phyloP scores from a whole-genome alignment of 257 asterid species.

The Solanum ahanhuiri region DNA sequence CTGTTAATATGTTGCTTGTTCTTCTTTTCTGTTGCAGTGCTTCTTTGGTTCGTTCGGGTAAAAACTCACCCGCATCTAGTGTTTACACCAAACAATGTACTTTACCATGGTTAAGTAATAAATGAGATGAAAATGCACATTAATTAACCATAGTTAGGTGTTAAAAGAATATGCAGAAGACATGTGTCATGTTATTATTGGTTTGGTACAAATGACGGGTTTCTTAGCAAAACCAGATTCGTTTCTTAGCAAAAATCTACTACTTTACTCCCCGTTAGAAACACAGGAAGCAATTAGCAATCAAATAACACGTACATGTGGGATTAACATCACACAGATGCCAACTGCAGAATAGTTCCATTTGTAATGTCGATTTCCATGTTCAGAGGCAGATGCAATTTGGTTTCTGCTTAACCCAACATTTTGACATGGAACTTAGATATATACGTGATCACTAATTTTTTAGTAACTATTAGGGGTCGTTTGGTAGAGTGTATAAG shows the following conservation, averaged over 20 bases:
- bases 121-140: not conserved
- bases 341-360: not conserved
- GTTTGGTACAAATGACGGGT: not conserved
- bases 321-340: not conserved
- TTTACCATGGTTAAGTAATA: not conserved
- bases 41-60: not conserved
- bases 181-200: not conserved
- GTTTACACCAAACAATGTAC: not conserved
- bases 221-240: not conserved
- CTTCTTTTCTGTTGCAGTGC: not conserved
- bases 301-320: not conserved
- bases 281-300: not conserved
- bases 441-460: not conserved
- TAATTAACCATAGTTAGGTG: not conserved
- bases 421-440: not conserved
- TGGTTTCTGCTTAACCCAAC: not conserved
- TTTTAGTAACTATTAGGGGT: no score
- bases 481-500: no score
- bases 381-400: not conserved
- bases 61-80: not conserved
- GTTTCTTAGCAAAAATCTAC: not conserved
- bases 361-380: not conserved
- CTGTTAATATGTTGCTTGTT: not conserved
- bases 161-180: not conserved
- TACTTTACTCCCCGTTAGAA: not conserved